Base-by-base conservation (phyloP, 805 yeast species). In the Myxozyma udenii region DNA sequence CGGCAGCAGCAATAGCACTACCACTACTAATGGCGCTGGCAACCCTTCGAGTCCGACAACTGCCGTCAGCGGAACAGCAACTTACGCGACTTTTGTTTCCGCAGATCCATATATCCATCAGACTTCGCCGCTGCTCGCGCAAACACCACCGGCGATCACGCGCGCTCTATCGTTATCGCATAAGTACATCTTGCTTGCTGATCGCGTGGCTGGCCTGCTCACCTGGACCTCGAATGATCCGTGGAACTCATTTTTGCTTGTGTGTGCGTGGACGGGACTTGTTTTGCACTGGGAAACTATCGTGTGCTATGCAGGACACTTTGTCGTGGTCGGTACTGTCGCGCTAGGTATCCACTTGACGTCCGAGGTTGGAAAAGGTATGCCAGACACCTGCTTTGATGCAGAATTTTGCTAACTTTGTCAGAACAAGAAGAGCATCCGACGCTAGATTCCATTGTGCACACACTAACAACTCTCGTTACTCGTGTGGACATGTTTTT, bases 151-250 rank as follows among this genome's bases (percentile, higher is more conserved):
- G 1, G 80, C 89, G 0, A 87, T 91, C 12, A 83, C 95, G 26
- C 85, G 87, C 61, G 87, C 93, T 2, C 74, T 91, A 46, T 79
- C 89, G 36, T 77, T 81, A 54, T 80, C 95, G 7, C 90, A 91
- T 66, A 98, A 98, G 1, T 87, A 87, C 65, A 73, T 91, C 39
- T 75, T 86, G 36, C 78, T 85, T 1, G 79, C 83, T 7, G 88
- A 90, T 66, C 80, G 82, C 59, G 57, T 79, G 1, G 73, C 89
- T 49, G 82, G 87, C 39, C 74, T 89, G 36, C 68, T 87, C 33
- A 90, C 98, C 0, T 91, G 98, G 98, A 86, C 97, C 2, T 82
- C 83, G 56, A 90, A 85, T 33, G 93, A 87, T 66, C 74, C 78
- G 30, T 88, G 91, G 87, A 70, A 83, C 50, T 81, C 88, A 62